Base-by-base conservation (phyloP, 306 rosid species). In the Fragaria ananassa region DNA sequence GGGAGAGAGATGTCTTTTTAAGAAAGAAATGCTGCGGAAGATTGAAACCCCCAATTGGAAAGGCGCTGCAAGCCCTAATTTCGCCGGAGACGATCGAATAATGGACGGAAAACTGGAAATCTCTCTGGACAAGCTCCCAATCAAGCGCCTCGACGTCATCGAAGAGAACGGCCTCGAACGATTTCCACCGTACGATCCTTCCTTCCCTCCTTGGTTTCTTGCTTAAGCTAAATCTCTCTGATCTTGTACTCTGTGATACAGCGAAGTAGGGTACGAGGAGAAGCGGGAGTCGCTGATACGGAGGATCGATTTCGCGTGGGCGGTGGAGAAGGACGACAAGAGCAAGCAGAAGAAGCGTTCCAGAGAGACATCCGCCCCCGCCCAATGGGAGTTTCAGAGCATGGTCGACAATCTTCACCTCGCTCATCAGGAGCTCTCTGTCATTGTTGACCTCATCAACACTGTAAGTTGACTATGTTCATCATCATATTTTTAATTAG, bases 251-350 rank as follows among this genome's bases (percentile, higher is more conserved):
- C 41, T 41, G 8, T 6, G 44, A 5, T 6, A 41, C 85, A 93
- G 95, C 46, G 96, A 90, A 83, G 88, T 88, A 54, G 96, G 88
- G 64, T 85, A 95, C 39, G 96, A 92, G 56, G 97, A 95, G 85
- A 90, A 87, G 83, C 89, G 97, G 76, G 80, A 85, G 34, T 82
- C 93, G 0, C 79, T 90, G 68, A 92, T 92, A 58, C 88, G 95
- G 83, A 80, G 92, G 81, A 87, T 95, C 35, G 97, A 90, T 76
- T 95, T 95, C 56, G 97, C 97, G 10, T 92, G 96, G 98, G 97
- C 96, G 10, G 62, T 92, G 76, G 98, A 89, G 89, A 89, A 88
- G 83, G 96, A 91, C 31, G 89, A 91, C 12, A 85, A 87, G 54
- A 90, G 84, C 86, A 90, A 88, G 88, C 89, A 89, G 85, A 89